Evolutionary conservation across 208 protist species (phyloP).

Genomic region (Acanthamoeba culbertsoni): DNA sequence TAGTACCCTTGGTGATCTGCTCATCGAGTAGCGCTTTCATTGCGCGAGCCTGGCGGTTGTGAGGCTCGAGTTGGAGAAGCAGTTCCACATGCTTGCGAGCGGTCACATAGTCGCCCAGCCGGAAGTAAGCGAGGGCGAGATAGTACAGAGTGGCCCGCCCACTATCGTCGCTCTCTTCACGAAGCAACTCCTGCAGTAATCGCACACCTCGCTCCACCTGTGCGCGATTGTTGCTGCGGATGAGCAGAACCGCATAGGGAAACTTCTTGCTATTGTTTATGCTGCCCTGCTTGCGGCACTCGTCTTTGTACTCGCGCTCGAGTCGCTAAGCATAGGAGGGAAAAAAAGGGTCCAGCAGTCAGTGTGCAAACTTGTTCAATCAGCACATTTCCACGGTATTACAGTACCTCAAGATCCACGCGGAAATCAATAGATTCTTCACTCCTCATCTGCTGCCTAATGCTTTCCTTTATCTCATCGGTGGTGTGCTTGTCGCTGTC

Average conservation of each 20-base stretch:
- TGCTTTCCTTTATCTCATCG: neutral
- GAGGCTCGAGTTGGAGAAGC: neutral
- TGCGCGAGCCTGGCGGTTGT: conserved; percentile 11
- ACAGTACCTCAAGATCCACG: neutral
- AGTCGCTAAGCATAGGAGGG: too few species aligned
- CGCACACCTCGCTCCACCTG: neutral
- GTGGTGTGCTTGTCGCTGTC: neutral
- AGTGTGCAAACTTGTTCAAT: too few species aligned
- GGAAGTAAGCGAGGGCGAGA: conserved; percentile 3
- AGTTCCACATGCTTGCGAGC: neutral
- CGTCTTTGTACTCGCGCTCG: conserved; percentile 9
- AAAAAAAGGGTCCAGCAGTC: too few species aligned
- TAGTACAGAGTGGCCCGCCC: conserved; percentile 11
- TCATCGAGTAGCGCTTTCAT: conserved; percentile 27
- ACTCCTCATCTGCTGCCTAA: neutral
- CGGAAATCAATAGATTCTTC: neutral
- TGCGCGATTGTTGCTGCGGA: neutral
- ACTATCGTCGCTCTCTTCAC: neutral
- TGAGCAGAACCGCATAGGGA: conserved; percentile 20
- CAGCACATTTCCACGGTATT: too few species aligned
- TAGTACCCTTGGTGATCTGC: conserved; percentile 52
- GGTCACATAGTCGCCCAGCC: neutral
- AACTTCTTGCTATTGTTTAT: neutral
- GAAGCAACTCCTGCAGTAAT: neutral
- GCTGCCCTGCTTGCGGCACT: neutral